A percentile compares a stretch with the other conserved stretches of the same genome.
Evolutionary conservation across 192 early-diverging fungal genomes (phyloP).

Genomic region (Linnemannia elongata): DNA sequence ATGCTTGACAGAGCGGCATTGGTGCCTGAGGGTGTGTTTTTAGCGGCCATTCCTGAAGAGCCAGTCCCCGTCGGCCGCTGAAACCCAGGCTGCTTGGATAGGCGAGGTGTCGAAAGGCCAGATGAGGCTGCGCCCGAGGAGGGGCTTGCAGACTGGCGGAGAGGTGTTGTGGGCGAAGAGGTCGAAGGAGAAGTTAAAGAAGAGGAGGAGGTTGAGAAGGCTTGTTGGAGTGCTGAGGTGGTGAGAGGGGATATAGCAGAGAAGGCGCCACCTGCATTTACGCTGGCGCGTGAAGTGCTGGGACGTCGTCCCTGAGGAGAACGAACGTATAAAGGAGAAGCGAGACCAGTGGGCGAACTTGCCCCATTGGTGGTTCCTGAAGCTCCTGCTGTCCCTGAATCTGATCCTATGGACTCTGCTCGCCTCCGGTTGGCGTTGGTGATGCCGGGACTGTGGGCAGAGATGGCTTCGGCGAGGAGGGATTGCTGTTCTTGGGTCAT

Average conservation of each 20-base stretch:
- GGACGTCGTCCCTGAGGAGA: slow-evolving; percentile 28
- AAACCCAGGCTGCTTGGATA: slow-evolving; percentile 27
- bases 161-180: slow-evolving; percentile 1
- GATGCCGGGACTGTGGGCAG: slow-evolving; percentile 36
- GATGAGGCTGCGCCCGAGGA: slow-evolving; percentile 6
- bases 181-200: slow-evolving; percentile 33
- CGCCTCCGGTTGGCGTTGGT: slow-evolving; percentile 22
- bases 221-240: slow-evolving; percentile 12
- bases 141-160: slow-evolving; percentile 3
- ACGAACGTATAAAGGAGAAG: slow-evolving; percentile 27
- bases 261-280: slow-evolving; percentile 5
- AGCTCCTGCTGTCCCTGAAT: background rate
- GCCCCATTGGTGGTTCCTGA: slow-evolving; percentile 2
- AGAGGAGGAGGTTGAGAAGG: slow-evolving; percentile 15
- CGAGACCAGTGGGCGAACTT: slow-evolving; percentile 6
- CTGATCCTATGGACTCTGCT: slow-evolving; percentile 32
- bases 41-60: background rate
- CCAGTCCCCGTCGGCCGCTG: slow-evolving; percentile 23
- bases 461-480: slow-evolving; percentile 53
- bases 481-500: slow-evolving; percentile 57
- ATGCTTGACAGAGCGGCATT: background rate
- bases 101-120: slow-evolving; percentile 9
- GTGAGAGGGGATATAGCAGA: slow-evolving; percentile 26
- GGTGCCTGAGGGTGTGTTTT: background rate
- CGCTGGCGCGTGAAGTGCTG: slow-evolving; percentile 16